A percentile compares a stretch with the other conserved stretches of the same genome.
Conservation (phyloP, 116 monocot species). For the Papilionanthe hybrid region DNA sequence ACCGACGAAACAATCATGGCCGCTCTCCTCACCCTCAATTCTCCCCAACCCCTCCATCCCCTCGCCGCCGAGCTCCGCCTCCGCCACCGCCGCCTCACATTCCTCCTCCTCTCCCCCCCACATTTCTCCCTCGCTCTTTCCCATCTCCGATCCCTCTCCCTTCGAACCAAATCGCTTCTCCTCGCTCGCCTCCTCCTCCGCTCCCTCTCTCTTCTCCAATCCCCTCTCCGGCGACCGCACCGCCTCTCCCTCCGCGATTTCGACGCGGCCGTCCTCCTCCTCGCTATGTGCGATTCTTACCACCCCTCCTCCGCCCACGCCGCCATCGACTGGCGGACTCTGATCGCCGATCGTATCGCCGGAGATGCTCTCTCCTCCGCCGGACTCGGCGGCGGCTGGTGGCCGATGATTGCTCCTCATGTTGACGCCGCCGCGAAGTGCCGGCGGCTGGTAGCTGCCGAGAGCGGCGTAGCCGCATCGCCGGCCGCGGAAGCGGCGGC, state of each 20-base stretch:
- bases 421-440: conserved; percentile 58
- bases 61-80: conserved; percentile 44
- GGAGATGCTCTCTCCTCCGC: conserved; percentile 25
- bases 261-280: conserved; percentile 72
- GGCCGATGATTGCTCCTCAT: conserved; percentile 26
- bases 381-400: conserved; percentile 41
- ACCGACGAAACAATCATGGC: conserved; percentile 40
- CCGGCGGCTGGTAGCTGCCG: conserved; percentile 41
- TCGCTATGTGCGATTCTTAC: conserved; percentile 74
- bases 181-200: conserved; percentile 37
- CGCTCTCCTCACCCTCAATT: conserved; percentile 35
- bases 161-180: conserved; percentile 34
- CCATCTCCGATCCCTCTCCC: conserved; percentile 63
- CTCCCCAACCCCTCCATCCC: conserved; percentile 23
- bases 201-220: conserved; percentile 20
- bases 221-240: conserved; percentile 5
- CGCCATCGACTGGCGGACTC: conserved; percentile 45
- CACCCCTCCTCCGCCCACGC: conserved; percentile 6
- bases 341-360: conserved; percentile 30
- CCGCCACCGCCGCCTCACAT: conserved; percentile 44
- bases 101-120: conserved; percentile 57
- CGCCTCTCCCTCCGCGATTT: conserved; percentile 44
- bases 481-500: conserved; percentile 1
- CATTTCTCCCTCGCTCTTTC: conserved; percentile 52
- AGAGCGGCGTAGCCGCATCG: background rate